Evolutionary conservation across 2,329 filamentous ascomycete species (phyloP), one percentile per base, ranked within the genome.

Genomic region (Ceratocystiopsis sp.): DNA sequence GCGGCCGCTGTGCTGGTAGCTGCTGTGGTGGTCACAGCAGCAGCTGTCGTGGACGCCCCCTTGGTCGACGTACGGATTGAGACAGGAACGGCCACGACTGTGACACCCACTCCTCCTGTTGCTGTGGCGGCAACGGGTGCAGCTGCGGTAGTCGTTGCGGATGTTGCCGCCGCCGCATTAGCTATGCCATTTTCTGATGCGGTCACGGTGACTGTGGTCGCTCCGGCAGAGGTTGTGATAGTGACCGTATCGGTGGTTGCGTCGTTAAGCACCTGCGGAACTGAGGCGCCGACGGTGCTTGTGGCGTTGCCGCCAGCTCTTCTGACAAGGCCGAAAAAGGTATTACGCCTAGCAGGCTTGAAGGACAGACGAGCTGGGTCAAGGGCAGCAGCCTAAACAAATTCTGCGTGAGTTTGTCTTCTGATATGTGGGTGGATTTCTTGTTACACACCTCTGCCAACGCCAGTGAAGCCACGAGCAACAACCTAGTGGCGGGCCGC

Each of bases 201-300:
- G 5, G 40, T 32, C 40, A 42, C 14, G 1, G 43, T 49, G n/a
- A 47, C 43, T 2, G 45, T 45, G 5, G 36, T 37, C 13, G 37
- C 42, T 11, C 8, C n/a, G 34, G 19, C 37, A 14, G 42, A 36
- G 14, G 40, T 35, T 2, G 38, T 40, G 13, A 44, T 38, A 1
- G 42, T 44, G 13, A 40, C 42, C 2, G 42, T 44, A 2, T 29
- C 37, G 5, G 38, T 29, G 10, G 18, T 35, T 4, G 45, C 43
- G 13, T 13, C 13, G 38, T 46, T 46, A 37, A 12, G 32, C 10
- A 17, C 17, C 14, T 40, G 32, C 9, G 40, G 37, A 6, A 37
- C 37, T 8, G 37, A 48, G 15, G 48, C 55, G 10, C 50, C 52
- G n/a, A 60, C 55, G 12, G 61, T 63, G 16, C 62, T 52, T 29